Base-by-base conservation (phyloP, 2,329 filamentous ascomycete species). In the Penicillium glabrum region DNA sequence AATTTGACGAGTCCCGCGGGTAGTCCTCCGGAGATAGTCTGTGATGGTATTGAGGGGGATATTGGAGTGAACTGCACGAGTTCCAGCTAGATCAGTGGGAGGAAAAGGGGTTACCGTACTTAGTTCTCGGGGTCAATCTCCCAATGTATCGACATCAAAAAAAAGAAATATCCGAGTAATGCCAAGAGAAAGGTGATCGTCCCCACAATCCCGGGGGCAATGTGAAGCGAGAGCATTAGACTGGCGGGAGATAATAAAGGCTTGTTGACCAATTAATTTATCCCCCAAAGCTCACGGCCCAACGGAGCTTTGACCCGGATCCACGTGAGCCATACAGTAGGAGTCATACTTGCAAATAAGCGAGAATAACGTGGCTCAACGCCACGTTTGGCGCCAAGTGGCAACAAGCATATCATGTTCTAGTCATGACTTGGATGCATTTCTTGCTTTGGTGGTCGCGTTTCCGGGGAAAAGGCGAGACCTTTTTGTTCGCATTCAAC, bases 1-100 rank as follows among this genome's bases (percentile, higher is more conserved):
- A 75, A 82, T 56, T 67, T 87, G 51, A 81, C 75, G 0, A 83
- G 79, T 45, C 83, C 83, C 0, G 76, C 76, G 39, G 74, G 75
- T 0, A 73, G 68, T 23, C 66, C 75, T 11, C 67, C 75, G 16
- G 77, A 77, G 48, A 74, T 85, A 49, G 75, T 83, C 46, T 85
- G 83, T 61, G 80, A 84, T 63, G 80, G 75, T 2, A 75, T 78
- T 41, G 49, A 72, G 44, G 76, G 76, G 11, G 73, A 70, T 53
- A 70, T 78, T 62, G 77, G 76, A 0, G 70, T 77, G 37, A 67
- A 70, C 1, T 78, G 76, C 24, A 54, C 41, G 2, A 49, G n/a
- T 23, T 41, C 51, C 7, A 53, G 35, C 16, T 45, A 48, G 35
- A 13, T 9, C 2, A 14, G 27, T 24, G 11, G 19, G 33, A 19